Conservation (phyloP, 495 filamentous ascomycete species). For the Aspergillus sclerotiicarbonarius region DNA sequence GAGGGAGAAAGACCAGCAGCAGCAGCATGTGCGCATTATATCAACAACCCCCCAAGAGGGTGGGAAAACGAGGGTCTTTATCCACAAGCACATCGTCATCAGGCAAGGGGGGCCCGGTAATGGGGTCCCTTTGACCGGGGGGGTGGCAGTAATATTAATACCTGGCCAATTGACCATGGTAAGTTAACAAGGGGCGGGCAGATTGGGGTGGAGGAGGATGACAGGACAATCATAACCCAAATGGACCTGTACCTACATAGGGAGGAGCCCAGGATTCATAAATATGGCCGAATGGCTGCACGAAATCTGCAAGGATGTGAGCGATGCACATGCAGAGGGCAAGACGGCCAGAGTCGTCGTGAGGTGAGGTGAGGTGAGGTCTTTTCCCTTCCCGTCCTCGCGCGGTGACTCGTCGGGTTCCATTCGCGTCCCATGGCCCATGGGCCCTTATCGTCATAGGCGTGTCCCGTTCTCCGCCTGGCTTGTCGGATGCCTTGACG, state of each 20-base stretch:
- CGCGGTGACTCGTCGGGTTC: conserved; percentile 37
- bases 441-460: conserved; percentile 28
- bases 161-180: neutral
- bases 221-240: neutral
- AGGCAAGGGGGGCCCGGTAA: neutral
- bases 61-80: conserved; percentile 9
- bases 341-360: conserved; percentile 2
- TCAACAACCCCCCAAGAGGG: neutral
- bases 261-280: neutral
- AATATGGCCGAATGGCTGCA: conserved; percentile 18
- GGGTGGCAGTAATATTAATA: too few species aligned
- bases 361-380: too few species aligned
- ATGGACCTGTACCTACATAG: neutral
- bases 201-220: neutral
- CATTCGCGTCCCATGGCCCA: conserved; percentile 23
- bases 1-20: neutral
- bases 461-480: conserved; percentile 22
- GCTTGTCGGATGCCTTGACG: conserved; percentile 10
- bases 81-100: neutral
- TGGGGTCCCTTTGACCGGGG: neutral
- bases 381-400: conserved; percentile 23
- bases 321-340: conserved; percentile 17
- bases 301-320: conserved; percentile 37
- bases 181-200: neutral
- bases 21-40: neutral